These are phyloP conservation scores for Corylus avellana DNA, from an alignment of 306 rosid species.

Conservation along the genomic window DNA sequence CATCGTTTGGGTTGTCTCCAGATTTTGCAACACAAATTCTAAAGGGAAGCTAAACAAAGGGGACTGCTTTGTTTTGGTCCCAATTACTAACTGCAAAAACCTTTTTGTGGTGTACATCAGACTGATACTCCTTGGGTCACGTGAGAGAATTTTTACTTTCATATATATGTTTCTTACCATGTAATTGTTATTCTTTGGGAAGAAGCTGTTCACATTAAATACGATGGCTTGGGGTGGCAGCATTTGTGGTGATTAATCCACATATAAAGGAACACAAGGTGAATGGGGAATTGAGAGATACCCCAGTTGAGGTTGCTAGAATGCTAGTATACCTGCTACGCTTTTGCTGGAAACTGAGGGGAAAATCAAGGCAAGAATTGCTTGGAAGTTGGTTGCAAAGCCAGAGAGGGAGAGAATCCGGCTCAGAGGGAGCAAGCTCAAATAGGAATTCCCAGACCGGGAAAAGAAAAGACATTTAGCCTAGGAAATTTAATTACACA, in stretches of 20 bases:
- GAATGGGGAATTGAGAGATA: not conserved
- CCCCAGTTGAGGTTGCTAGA: conserved; percentile 1
- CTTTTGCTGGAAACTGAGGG: not conserved
- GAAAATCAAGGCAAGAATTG: not conserved
- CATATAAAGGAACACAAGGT: not conserved
- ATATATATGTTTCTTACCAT: not conserved
- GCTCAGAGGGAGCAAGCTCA: not conserved
- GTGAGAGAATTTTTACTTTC: not conserved
- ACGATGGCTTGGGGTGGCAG: not conserved
- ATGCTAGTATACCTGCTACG: not conserved
- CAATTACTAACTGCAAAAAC: not conserved
- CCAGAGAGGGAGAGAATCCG: not conserved
- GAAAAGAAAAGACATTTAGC: not conserved
- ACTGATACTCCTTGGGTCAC: not conserved
- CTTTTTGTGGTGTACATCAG: not conserved
- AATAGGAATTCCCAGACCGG: not conserved
- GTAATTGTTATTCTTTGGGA: not conserved
- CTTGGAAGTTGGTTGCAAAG: not conserved
- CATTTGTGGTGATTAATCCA: not conserved
- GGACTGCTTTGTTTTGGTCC: not conserved
- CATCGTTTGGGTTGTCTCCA: conserved; percentile 3
- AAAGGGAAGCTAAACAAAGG: not conserved
- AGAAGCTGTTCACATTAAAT: too few species aligned
- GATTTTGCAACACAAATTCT: not conserved
- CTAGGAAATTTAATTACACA: not conserved